A percentile compares a stretch with the other conserved stretches of the same genome.
These are phyloP conservation scores for Geotrichum carabidarum DNA, from an alignment of 1,139 yeast genomes.

Conservation along the genomic window DNA sequence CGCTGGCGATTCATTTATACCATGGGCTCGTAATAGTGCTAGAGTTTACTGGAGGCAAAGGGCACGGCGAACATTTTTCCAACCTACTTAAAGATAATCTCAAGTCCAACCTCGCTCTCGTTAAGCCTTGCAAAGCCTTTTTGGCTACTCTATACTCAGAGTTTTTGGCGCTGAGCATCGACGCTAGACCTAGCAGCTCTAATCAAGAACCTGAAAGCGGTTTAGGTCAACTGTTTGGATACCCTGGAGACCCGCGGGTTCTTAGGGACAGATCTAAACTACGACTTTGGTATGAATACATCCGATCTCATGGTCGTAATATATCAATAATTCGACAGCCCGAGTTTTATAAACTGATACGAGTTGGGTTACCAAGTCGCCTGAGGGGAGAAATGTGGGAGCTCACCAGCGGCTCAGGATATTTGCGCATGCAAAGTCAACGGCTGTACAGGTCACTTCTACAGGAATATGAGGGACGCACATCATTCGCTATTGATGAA, in stretches of 20 bases:
- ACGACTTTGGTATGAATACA: conserved; percentile 90
- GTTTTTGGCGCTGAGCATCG: conserved; percentile 50
- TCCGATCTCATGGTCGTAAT: conserved; percentile 77
- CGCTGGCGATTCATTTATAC: conserved; percentile 62
- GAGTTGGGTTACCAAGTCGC: conserved; percentile 90
- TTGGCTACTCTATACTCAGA: conserved; percentile 78
- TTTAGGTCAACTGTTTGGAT: conserved; percentile 71
- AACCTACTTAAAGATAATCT: conserved; percentile 57
- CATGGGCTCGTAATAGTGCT: conserved; percentile 60
- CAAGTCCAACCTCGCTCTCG: conserved; percentile 57
- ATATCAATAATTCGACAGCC: conserved; percentile 69
- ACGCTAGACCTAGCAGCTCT: conserved; percentile 14
- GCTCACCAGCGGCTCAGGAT: conserved; percentile 80
- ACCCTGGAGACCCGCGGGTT: conserved; percentile 82
- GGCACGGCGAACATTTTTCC: conserved; percentile 78
- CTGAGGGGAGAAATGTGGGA: conserved; percentile 97
- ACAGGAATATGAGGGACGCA: conserved; percentile 54
- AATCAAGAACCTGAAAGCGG: conserved; percentile 66
- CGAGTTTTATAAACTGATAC: conserved; percentile 70
- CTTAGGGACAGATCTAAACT: conserved; percentile 77
- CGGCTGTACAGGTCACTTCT: conserved; percentile 57
- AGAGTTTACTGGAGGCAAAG: conserved; percentile 72
- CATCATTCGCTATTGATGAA: conserved; percentile 85
- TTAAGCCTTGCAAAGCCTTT: conserved; percentile 54
- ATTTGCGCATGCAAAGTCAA: conserved; percentile 57